These are phyloP conservation scores for Physcia stellaris DNA, from an alignment of 495 filamentous ascomycete genomes.

Conservation along the genomic window DNA sequence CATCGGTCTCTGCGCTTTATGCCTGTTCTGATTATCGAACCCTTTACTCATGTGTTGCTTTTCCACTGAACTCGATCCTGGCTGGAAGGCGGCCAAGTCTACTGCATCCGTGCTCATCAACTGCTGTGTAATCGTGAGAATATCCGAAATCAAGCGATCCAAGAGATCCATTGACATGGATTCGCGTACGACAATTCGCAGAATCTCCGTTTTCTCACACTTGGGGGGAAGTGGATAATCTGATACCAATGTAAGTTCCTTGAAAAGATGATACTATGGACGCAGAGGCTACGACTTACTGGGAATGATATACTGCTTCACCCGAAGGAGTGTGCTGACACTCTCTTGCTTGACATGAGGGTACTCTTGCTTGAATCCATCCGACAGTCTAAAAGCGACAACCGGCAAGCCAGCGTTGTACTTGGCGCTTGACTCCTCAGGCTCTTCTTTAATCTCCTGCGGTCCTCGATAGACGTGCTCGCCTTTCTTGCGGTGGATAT, in stretches of 20 bases:
- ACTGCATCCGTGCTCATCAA: slow-evolving; percentile 38
- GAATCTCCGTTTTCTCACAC: slow-evolving; percentile 49
- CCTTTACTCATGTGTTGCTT: slow-evolving; percentile 25
- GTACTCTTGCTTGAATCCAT: slow-evolving; percentile 47
- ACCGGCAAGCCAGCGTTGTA: slow-evolving; percentile 60
- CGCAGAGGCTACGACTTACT: slow-evolving; percentile 25
- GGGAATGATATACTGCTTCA: slow-evolving; percentile 63
- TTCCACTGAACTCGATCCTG: slow-evolving; percentile 21
- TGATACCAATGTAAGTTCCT: no score
- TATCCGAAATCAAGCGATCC: slow-evolving; percentile 44
- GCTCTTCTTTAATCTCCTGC: slow-evolving; percentile 24
- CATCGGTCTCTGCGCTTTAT: slow-evolving; percentile 31
- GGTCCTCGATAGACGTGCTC: slow-evolving; percentile 17
- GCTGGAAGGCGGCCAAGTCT: slow-evolving; percentile 25
- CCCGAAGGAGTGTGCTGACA: slow-evolving; percentile 50
- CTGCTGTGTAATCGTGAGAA: slow-evolving; percentile 40
- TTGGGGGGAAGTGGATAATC: slow-evolving; percentile 56
- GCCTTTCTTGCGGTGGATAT: slow-evolving; percentile 49
- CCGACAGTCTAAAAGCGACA: slow-evolving; percentile 52
- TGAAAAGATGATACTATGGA: no score
- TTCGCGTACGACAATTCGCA: slow-evolving; percentile 57
- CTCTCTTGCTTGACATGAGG: slow-evolving; percentile 53
- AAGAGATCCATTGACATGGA: slow-evolving; percentile 55
- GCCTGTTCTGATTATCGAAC: slow-evolving; percentile 17
- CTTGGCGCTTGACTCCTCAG: slow-evolving; percentile 38